Evolutionary conservation across 2,329 filamentous ascomycete genomes (phyloP), one percentile per base, ranked within the genome.

Genomic region (Cladorrhinum sp.): DNA sequence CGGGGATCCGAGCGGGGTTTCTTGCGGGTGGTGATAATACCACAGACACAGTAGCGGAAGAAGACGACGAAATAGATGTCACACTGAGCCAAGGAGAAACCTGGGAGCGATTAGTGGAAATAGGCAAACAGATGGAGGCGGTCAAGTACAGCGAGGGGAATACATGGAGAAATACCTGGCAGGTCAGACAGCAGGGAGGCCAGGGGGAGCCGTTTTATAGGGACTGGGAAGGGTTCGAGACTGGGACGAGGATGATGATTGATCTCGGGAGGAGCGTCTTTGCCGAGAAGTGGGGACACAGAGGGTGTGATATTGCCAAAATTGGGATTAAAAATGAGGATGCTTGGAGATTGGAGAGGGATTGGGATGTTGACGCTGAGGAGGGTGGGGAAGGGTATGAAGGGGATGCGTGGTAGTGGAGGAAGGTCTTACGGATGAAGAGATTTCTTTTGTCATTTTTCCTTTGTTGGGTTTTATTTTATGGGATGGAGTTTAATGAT

Each of bases 281-380:
- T 62, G 71, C 73, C 1, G 71, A 75, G 61, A 78, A 78, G 60
- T 78, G 76, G 76, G 76, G 76, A 10, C 75, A 77, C 63, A 68
- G 74, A 10, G 76, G 75, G 38, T 78, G 76, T 62, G 72, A 76
- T 57, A 63, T 76, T 24, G 63, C 53, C 23, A 51, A 22, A 52
- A 56, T 57, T 48, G 62, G 60, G 8, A 49, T 64, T 10, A 60
- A 27, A 32, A 56, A 25, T 22, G 65, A 61, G 53, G 65, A 67
- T 55, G 65, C 59, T 20, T 67, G 66, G 66, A 57, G 58, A 57
- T 32, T 66, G 58, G 61, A 67, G 57, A 61, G 57, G 59, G 63
- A 67, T 51, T 65, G 64, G 65, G 62, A 65, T 41, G 41, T 36
- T 23, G 61, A 64, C 50, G 58, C 45, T 41, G 65, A 67, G 50